phyloP scores from a whole-genome alignment of 192 early-diverging fungal species.

The Radiomyces spectabilis region DNA sequence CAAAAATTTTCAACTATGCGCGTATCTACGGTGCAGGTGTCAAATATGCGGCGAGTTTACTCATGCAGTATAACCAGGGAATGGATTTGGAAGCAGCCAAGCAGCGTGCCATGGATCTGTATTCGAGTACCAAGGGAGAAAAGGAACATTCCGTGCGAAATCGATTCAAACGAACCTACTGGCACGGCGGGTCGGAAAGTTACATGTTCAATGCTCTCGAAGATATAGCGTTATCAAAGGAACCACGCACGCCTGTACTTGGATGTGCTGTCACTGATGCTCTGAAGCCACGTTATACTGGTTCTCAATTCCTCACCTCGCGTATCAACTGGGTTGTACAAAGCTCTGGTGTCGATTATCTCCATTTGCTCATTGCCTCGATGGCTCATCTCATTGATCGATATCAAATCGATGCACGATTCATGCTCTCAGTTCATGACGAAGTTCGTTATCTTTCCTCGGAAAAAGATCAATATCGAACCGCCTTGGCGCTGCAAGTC shows the following conservation, averaged over 20 bases:
- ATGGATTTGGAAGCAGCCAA: constrained; percentile 58
- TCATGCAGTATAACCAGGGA: constrained; percentile 72
- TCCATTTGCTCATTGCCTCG: constrained; percentile 84
- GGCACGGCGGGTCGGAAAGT: constrained; percentile 88
- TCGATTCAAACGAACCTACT: constrained; percentile 43
- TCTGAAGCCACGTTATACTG: constrained; percentile 50
- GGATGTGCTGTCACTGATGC: constrained; percentile 86
- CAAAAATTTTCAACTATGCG: constrained; percentile 94
- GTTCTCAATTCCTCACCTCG: constrained; percentile 68
- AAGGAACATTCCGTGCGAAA: constrained; percentile 27
- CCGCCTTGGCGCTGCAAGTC: constrained; percentile 82
- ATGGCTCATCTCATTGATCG: constrained; percentile 77
- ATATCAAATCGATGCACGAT: constrained; percentile 73
- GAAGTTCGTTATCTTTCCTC: constrained; percentile 86
- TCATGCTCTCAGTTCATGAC: constrained; percentile 91
- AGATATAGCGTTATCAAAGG: constrained; percentile 59
- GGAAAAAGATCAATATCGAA: constrained; percentile 63
- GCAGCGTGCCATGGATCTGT: constrained; percentile 63
- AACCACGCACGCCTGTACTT: constrained; percentile 81
- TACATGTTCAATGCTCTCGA: constrained; percentile 95
- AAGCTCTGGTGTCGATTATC: constrained; percentile 95
- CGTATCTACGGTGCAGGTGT: constrained; percentile 94
- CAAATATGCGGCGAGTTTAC: constrained; percentile 69
- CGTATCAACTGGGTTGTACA: constrained; percentile 98
- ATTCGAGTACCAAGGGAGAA: constrained; percentile 75